Base-by-base conservation (phyloP, 257 asterid genomes). In the Capsicum rhomboideum region DNA sequence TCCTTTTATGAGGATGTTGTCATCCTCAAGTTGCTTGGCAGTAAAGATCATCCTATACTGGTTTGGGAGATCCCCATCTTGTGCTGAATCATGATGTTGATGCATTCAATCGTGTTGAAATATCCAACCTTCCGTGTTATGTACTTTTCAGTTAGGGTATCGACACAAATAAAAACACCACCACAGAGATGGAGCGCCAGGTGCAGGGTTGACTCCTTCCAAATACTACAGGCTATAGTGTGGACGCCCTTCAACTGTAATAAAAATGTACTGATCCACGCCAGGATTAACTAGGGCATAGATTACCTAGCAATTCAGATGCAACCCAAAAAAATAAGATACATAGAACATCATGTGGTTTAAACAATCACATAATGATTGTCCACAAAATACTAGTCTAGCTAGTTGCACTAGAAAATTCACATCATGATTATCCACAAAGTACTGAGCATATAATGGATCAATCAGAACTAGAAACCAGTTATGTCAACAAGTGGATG, bases 1-100 rank as follows among this genome's bases (percentile, higher is more conserved):
- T 80, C 92, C 90, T 8, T 91, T 95, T 0, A 95, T 95, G 10
- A 89, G 59, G 2, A 95, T 93, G 0, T 93, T 53, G 0, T 94
- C 95, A 55, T 91, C 90, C 53, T 92, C 97, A 34, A 92, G 90
- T 86, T 91, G 97, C 88, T 91, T 90, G n/a, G n/a, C n/a, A n/a
- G n/a, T n/a, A n/a, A n/a, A n/a, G n/a, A n/a, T n/a, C n/a, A n/a
- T n/a, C n/a, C n/a, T n/a, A n/a, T n/a, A n/a, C n/a, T n/a, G n/a
- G n/a, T n/a, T n/a, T n/a, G n/a, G n/a, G n/a, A n/a, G n/a, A n/a
- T n/a, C n/a, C n/a, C n/a, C n/a, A n/a, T n/a, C n/a, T n/a, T n/a
- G 78, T 91, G 94, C 40, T 90, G 97, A 46, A 93, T 89, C 86
- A 90, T 91, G 6, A 90, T 94, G 2, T 91, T 34, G 37, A 34